Percentiles rank a stretch among this genome's conserved stretches.
Conservation (phyloP, 106 monocot species). For the Iris macrosiphon region DNA sequence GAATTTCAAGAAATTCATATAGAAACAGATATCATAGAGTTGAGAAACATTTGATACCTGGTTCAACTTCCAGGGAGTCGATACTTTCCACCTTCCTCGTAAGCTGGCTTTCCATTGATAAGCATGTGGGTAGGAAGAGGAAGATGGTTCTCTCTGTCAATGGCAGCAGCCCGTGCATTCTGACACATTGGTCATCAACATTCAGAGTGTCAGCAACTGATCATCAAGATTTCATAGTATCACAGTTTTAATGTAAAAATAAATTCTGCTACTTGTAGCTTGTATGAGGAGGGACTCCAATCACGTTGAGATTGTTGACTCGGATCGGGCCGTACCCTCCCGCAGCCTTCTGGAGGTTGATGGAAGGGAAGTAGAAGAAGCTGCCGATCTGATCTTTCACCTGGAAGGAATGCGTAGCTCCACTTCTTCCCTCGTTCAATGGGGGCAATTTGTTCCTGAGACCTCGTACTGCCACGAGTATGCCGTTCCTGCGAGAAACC, state of each 20-base stretch:
- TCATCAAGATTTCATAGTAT: too few relatives aligned
- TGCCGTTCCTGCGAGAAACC: constrained; percentile 25
- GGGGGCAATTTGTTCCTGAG: constrained; percentile 18
- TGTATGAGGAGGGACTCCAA: constrained; percentile 6
- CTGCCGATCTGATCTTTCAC: constrained; percentile 19
- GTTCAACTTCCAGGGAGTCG: constrained; percentile 24
- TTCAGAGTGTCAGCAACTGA: too few relatives aligned
- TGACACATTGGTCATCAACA: constrained; percentile 1
- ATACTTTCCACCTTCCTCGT: constrained; percentile 8
- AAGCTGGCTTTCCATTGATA: constrained; percentile 34
- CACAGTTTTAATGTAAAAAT: too few relatives aligned
- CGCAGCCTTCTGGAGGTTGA: constrained; percentile 14
- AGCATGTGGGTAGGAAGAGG: constrained; percentile 16
- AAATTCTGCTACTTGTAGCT: too few relatives aligned
- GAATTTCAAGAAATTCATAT: too few relatives aligned
- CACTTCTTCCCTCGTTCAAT: constrained; percentile 9
- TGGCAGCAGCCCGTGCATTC: neutral
- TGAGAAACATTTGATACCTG: constrained; percentile 18
- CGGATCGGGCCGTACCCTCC: constrained; percentile 21
- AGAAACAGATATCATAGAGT: too few relatives aligned
- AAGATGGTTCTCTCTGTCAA: neutral
- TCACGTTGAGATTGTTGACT: constrained; percentile 15
- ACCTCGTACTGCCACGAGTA: constrained; percentile 23
- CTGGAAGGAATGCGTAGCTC: constrained; percentile 30
- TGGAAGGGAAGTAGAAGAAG: constrained; percentile 24